Base-by-base conservation (phyloP, 352 stramenopile species). In the Bremia lactucae region DNA sequence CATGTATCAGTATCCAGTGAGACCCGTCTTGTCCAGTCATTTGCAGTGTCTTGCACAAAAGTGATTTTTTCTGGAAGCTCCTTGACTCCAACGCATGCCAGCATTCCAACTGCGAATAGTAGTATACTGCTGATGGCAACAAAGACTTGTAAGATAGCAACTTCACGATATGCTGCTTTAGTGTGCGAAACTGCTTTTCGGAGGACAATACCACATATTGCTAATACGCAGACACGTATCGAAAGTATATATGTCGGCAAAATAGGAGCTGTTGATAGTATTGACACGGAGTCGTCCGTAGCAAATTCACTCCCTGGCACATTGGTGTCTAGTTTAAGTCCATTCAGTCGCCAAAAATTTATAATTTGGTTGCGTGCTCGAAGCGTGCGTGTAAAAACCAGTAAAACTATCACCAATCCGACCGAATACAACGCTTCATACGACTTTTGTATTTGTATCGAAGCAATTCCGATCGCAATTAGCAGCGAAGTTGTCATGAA, bases 281-380 rank as follows among this genome's bases (percentile, higher is more conserved):
- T 84, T 6, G 81, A 89, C 8, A 88, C 57, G 2, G 76, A 89
- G 36, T 93, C 68, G 21, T 93, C 77, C 6, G 49, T 53, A 2
- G 75, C 80, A 44, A 90, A 89, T 26, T 83, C 75, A 21, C 83
- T 85, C 36, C 80, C 80, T 22, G 52, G 39, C 4, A 59, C 25
- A 10, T 60, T 70, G 0, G 62, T 28, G 18, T 87, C 62, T 6
- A 83, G 54, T 22, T 52, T 2, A 15, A 93, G 37, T 1, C 43
- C 55, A 34, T 92, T 92, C 4, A 95, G 46, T 19, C 77, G 55
- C 2, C 69, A 78, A 47, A 94, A 94, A 46, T 95, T 95, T 40
- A 94, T 94, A 21, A 95, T 55, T 55, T 93, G 82, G 49, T 88
- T 91, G 28, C 83, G 77, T 36, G 61, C 47, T 10, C 83, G 78